Percentiles rank a stretch among this genome's conserved stretches.
Conservation (phyloP, 208 protist species). For the Strigomonas culicis region DNA sequence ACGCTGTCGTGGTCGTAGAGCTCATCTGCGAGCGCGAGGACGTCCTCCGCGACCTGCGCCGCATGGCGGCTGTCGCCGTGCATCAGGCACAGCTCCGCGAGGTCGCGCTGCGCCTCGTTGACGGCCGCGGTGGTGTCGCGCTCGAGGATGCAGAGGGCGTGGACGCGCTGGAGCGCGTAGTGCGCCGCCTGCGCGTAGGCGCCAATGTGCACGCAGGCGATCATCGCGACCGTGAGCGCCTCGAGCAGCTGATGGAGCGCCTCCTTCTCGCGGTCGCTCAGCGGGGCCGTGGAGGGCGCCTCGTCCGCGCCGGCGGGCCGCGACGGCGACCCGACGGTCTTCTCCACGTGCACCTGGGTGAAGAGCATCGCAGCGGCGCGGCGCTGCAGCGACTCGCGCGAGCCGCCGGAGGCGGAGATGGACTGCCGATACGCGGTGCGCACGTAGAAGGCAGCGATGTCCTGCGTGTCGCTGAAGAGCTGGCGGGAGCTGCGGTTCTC, state of each 20-base stretch:
- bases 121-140: conserved; percentile 38
- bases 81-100: conserved; percentile 40
- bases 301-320: not conserved
- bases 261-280: conserved; percentile 20
- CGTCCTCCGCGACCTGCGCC: conserved; percentile 40
- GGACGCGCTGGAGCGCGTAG: conserved; percentile 59
- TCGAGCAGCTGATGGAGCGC: conserved; percentile 34
- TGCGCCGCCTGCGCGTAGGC: conserved; percentile 28
- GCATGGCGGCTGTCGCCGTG: conserved; percentile 42
- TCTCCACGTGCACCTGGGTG: not conserved
- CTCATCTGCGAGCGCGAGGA: conserved; percentile 40
- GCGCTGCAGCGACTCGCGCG: conserved; percentile 37
- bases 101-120: conserved; percentile 40
- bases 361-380: conserved; percentile 28
- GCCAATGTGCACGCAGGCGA: conserved; percentile 23
- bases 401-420: conserved; percentile 34
- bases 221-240: conserved; percentile 30
- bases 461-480: conserved; percentile 41
- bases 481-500: conserved; percentile 36
- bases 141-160: conserved; percentile 39
- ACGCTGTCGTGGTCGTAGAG: conserved; percentile 23
- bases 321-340: not conserved
- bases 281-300: conserved; percentile 1
- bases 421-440: conserved; percentile 34
- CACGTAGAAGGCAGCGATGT: conserved; percentile 28